A percentile compares a stretch with the other conserved stretches of the same genome.
Conservation (phyloP, 2,329 filamentous ascomycete genomes). For the Passalora sequoiae region DNA sequence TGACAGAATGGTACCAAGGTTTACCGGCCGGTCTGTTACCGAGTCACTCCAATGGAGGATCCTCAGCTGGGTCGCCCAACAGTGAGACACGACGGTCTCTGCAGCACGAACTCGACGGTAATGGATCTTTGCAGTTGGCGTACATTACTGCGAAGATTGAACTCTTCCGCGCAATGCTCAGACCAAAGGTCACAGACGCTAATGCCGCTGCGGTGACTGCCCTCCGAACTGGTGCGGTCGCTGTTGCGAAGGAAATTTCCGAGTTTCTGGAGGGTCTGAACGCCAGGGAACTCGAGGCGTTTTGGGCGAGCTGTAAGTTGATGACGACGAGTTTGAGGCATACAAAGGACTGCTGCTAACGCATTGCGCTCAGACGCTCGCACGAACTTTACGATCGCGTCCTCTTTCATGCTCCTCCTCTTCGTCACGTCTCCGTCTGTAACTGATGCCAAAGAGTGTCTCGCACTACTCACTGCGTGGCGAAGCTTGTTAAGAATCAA, state of each 20-base stretch:
- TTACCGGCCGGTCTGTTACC: slow-evolving; percentile 36
- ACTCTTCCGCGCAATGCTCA: slow-evolving; percentile 48
- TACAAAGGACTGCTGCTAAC: not conserved
- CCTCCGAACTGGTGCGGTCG: slow-evolving; percentile 30
- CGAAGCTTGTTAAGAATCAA: slow-evolving; percentile 31
- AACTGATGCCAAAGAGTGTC: slow-evolving; percentile 30
- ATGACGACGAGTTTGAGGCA: not conserved
- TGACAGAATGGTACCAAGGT: slow-evolving; percentile 48
- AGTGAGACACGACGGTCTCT: slow-evolving; percentile 22
- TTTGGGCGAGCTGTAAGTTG: slow-evolving; percentile 34
- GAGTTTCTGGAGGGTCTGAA: slow-evolving; percentile 31
- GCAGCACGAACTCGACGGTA: slow-evolving; percentile 42
- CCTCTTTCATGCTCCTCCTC: slow-evolving; percentile 32
- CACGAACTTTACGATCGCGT: slow-evolving; percentile 34
- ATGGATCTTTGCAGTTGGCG: slow-evolving; percentile 47
- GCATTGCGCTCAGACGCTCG: slow-evolving; percentile 27
- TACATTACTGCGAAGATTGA: slow-evolving; percentile 51
- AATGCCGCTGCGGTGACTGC: slow-evolving; percentile 29
- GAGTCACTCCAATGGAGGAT: slow-evolving; percentile 11
- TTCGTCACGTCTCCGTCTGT: slow-evolving; percentile 30
- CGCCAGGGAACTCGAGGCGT: slow-evolving; percentile 31
- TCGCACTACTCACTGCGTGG: slow-evolving; percentile 30
- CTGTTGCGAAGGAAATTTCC: slow-evolving; percentile 29
- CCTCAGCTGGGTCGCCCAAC: slow-evolving; percentile 16
- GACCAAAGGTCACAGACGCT: slow-evolving; percentile 34